Evolutionary conservation across 768 basidiomycete genomes (phyloP).

Genomic region (Hirschioporus abietinus): DNA sequence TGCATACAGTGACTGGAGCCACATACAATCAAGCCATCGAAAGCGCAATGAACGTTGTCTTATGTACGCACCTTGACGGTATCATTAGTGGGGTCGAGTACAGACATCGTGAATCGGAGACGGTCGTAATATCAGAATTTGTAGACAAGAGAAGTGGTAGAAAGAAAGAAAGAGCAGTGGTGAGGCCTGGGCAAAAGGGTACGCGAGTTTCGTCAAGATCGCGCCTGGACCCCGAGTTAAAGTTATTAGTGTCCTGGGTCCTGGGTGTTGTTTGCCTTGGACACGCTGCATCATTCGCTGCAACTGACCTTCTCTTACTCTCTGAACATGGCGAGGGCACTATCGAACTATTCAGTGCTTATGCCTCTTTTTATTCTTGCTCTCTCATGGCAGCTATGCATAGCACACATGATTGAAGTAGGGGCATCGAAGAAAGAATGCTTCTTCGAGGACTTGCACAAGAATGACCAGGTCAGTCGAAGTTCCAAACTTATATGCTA

Average conservation of each 20-base stretch:
- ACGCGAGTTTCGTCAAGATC: conserved; percentile 1
- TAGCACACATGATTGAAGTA: conserved; percentile 70
- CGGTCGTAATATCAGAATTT: conserved; percentile 6
- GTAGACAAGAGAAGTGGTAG: neutral
- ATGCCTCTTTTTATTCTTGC: neutral
- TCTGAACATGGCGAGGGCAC: conserved; percentile 1
- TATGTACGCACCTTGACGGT: neutral
- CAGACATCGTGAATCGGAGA: conserved; percentile 6
- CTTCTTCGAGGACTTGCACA: conserved; percentile 92
- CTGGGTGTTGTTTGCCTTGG: neutral
- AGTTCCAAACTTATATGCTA: neutral
- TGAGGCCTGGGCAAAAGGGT: conserved; percentile 1
- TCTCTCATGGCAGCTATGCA: conserved; percentile 24
- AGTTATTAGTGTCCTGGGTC: neutral
- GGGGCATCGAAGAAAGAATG: conserved; percentile 83
- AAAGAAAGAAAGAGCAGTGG: neutral
- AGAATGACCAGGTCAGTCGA: conserved; percentile 71
- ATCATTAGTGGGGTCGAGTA: conserved; percentile 5
- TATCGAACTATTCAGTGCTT: neutral
- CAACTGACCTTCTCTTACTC: neutral
- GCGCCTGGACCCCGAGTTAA: neutral
- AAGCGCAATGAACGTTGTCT: neutral
- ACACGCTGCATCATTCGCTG: neutral
- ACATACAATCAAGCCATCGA: neutral
- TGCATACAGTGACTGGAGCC: conserved; percentile 1